Evolutionary conservation across 805 yeast species (phyloP), one percentile per base, ranked within the genome.

Genomic region (Candida dajiaensis): DNA sequence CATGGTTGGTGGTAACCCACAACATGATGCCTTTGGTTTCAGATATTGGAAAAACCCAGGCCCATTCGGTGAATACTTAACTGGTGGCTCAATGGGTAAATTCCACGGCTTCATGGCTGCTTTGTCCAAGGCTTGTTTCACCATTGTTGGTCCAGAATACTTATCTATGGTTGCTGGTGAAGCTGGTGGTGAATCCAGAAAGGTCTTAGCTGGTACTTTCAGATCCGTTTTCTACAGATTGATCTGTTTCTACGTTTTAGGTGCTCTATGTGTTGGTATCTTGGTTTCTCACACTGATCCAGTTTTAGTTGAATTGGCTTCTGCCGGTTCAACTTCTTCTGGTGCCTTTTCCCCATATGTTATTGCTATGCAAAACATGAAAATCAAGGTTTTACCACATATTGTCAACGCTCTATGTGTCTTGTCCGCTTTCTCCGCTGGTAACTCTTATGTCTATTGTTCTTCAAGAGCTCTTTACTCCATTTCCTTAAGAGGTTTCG

Each of bases 1-100:
- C 6, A 87, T 86, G 92, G 77, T 83, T 23, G 95, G 95, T 28
- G 96, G 94, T 22, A 86, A 85, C 61, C 94, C 94, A 2, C 61
- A 68, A 40, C 78, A 74, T 49, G 85, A 83, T 53, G 74, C 68
- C 6, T 77, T 69, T 51, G 85, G 85, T 7, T 78, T 79, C 61
- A 41, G 44, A 40, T 71, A 75, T 59, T 80, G 80, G 76, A 63
- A 58, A 41, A 57, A 61, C n/a, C 64, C 73, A 43, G 77, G 76
- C 42, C 77, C 79, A 7, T 77, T 84, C 56, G 81, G 80, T 25
- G 72, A 73, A 54, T 77, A 74, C 57, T 63, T 72, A 31, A 73
- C 74, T 15, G 64, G 72, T 11, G 89, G 89, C 1, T 53, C 61
- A 1, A 55, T 74, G 47, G 92, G 92, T 15, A 66, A 81, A 50